Conservation (phyloP, 176 grass and related monocot genomes). For the Chrysopogon serrulatus region DNA sequence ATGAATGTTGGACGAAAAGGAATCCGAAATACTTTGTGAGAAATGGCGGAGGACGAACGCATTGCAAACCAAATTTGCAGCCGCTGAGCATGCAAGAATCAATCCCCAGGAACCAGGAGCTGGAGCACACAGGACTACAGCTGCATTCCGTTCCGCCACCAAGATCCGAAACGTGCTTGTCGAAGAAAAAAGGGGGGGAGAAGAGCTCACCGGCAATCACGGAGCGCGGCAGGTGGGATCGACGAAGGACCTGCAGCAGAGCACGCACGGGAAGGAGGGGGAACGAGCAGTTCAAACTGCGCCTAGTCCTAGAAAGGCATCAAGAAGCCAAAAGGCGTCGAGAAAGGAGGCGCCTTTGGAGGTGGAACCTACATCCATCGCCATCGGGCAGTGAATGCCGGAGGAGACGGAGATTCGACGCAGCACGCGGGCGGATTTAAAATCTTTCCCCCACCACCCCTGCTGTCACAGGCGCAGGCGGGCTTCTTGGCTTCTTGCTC, state of each 20-base stretch:
- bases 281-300: background rate
- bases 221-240: constrained; percentile 12
- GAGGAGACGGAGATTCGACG: constrained; percentile 31
- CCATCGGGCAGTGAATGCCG: constrained; percentile 26
- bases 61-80: background rate
- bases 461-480: background rate
- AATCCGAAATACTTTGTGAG: background rate
- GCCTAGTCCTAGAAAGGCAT: constrained; percentile 5
- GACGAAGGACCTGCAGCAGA: background rate
- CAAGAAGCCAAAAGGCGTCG: constrained; percentile 11
- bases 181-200: background rate
- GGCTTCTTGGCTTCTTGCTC: background rate
- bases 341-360: constrained; percentile 41
- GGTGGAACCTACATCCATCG: constrained; percentile 18
- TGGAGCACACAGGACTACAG: background rate
- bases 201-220: constrained; percentile 7
- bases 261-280: background rate
- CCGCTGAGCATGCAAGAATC: background rate
- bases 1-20: background rate
- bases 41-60: background rate
- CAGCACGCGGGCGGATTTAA: constrained; percentile 12
- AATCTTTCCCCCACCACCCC: background rate
- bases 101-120: background rate
- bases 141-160: background rate
- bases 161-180: background rate